Base-by-base conservation (phyloP, 768 basidiomycete genomes). In the Leucogyrophana mollusca region DNA sequence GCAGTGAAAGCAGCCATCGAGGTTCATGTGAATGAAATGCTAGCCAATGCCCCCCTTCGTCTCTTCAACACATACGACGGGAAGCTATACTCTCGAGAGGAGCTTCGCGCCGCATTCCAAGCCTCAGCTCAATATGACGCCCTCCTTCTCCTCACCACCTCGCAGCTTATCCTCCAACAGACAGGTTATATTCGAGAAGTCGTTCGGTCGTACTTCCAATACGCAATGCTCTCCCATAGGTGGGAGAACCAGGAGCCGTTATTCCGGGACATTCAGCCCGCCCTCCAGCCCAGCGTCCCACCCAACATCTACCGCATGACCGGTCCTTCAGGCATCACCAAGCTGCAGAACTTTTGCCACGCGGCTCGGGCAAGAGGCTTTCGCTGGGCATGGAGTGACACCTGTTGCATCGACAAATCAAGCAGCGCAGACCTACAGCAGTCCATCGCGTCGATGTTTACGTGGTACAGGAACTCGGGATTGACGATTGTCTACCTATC, bases 21-120 rank as follows among this genome's bases (percentile, higher is more conserved):
- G 11, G 2, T 17, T 27, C 14, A 39, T 18, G 38, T 37, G 18
- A 4, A 9, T 3, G 23, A 11, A 17, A 45, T 24, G 10, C 44
- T 45, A 14, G 23, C 23, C 7, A 45, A 46, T 4, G 62, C 62
- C 46, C 59, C 59, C 2, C 47, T 60, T 9, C 60, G 52, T 24
- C 47, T 60, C 27, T 52, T 60, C 9, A 60, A 50, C 11, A 60
- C 59, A 9, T 47, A 60, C 1, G 55, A 60, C 20, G 59, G 59
- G 9, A 62, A 49, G 34, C 1, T 60, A 4, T 62, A 60, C 36
- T 38, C 47, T 43, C 58, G 47, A 10, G 41, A 48, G 3, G 52
- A 42, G 5, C 49, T 60, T 35, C 52, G 54, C 13, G 52, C 32
- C 17, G 39, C 36, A 3, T 60, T 60, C 40, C 48, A 27, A 23